Percentiles rank a stretch among this genome's conserved stretches.
phyloP scores from a whole-genome alignment of 345 rosid species.

The Citrus cavaleriei region DNA sequence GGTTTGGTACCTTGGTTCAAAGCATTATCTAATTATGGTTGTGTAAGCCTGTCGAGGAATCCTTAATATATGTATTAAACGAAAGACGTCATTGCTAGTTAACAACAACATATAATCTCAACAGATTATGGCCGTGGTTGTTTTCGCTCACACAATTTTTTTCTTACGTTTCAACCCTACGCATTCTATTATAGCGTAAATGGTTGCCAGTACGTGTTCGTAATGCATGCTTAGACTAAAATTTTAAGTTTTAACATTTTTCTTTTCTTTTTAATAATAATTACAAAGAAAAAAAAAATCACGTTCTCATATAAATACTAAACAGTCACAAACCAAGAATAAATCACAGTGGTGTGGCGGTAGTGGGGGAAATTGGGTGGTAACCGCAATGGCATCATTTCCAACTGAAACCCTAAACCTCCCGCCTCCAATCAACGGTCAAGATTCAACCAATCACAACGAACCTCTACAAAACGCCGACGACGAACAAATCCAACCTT shows the following conservation, averaged over 20 bases:
- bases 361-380: not conserved
- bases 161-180: not conserved
- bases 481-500: conserved; percentile 8
- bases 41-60: not conserved
- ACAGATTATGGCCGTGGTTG: too few species aligned
- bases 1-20: not conserved
- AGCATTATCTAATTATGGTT: not conserved
- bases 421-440: conserved; percentile 9
- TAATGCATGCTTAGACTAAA: not conserved
- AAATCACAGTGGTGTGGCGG: not conserved
- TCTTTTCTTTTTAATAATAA: not conserved
- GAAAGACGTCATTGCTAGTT: not conserved
- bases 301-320: too few species aligned
- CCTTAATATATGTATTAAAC: too few species aligned
- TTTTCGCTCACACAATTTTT: not conserved
- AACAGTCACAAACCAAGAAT: not conserved
- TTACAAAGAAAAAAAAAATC: not conserved
- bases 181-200: not conserved
- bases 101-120: not conserved
- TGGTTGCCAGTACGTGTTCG: not conserved
- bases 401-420: conserved; percentile 28
- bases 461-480: not conserved
- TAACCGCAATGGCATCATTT: conserved; percentile 37
- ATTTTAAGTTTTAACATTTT: not conserved
- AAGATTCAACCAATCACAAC: conserved; percentile 13